Base-by-base conservation (phyloP, 108 stramenopile species). In the Cylindrotheca closterium region DNA sequence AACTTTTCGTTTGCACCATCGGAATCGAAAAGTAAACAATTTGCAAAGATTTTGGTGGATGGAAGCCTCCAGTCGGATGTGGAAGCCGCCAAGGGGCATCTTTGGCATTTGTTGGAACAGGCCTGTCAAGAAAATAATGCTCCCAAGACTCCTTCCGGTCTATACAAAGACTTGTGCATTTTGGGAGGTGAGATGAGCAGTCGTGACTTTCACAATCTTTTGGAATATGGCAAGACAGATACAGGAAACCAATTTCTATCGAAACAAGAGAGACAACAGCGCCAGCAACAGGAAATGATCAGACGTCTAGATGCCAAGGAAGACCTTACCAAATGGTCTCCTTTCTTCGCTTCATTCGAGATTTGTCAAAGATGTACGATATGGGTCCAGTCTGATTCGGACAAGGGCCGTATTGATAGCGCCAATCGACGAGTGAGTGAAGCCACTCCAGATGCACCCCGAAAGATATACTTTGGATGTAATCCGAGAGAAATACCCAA, bases 341-440 rank as follows among this genome's bases (percentile, higher is more conserved):
- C 83, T 2, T 88, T 88, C 68, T 83, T 88, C 23, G 23, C 67
- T n/a, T 79, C 87, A 0, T 93, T 93, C 51, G 84, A 88, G 68
- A 63, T 69, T 25, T 58, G 74, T 1, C 81, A 90, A 42, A 68
- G 75, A 31, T 90, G 92, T 55, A 82, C 82, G 1, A 78, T 93
- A 30, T 93, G 92, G 92, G 81, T 90, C 24, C 92, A 93, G 51
- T 62, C 85, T 0, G 85, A 81, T 47, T 70, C 71, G 32, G 92
- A 93, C 48, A 88, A 81, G 76, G 92, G 89, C 2, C 78, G 87
- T 24, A 86, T 93, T 42, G 73, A 80, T 32, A 57, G 60, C 15
- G 58, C 75, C 26, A 81, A 82, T 55, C 70, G 70, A 2, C 54
- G 87, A 1, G 83, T 86, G 19, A 58, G 27, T 50, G 77, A 81